Base-by-base conservation (phyloP, 352 stramenopile species). In the Phytophthora syringae region DNA sequence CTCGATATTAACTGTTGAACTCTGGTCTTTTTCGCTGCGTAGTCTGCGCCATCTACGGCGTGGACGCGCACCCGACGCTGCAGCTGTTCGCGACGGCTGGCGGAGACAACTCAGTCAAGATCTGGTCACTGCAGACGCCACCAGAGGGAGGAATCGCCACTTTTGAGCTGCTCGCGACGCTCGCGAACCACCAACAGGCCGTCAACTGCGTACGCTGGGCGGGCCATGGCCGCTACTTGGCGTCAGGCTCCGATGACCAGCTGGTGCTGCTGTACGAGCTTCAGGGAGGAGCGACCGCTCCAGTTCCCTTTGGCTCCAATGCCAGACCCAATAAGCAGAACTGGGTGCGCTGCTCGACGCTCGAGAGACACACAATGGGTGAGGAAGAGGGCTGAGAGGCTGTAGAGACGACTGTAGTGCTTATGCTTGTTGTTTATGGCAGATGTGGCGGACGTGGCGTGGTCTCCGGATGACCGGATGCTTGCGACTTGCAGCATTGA, bases 401-500 rank as follows among this genome's bases (percentile, higher is more conserved):
- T 32, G 10, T 7, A 13, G 36, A 21, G 13, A 16, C 22, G 10
- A 22, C 42, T 34, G 21, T 43, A n/a, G 9, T 45, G 54, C 64
- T 62, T 15, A 67, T 58, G 22, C 4, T 51, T 30, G 9, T 65
- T 42, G 5, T 5, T 52, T 50, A 36, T 34, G 37, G 24, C 16
- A 95, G 87, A 95, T 60, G 88, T 96, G 45, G 82, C 92, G 36
- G 88, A 96, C 39, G 58, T 96, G 6, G 86, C 88, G 20, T 96
- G 88, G 88, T 96, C 88, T 2, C 88, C 88, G 0, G 88, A 96
- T 67, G 88, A 96, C 63, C 84, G 86, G 7, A 92, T 95, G 68
- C 65, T 96, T 16, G 88, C 88, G n/a, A 94, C 86, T 2, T 96
- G 88, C 71, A 94, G 86, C 56, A 94, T 96, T 57, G 88, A 96